Evolutionary conservation across 2,329 filamentous ascomycete genomes (phyloP).

Genomic region (Alternaria sp.): DNA sequence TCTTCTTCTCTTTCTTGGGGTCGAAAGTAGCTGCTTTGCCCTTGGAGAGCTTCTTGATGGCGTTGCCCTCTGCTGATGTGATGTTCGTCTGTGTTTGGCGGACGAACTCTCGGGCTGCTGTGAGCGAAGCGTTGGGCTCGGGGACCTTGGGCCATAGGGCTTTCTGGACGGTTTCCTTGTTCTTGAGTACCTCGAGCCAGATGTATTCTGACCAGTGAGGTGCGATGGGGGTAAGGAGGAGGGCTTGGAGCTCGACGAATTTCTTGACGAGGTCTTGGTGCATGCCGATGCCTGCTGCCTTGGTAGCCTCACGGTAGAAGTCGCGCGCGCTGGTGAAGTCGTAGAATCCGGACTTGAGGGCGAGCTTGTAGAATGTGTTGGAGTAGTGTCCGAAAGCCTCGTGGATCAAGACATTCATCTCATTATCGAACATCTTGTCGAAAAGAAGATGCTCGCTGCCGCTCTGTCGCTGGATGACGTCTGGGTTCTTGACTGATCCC

Average conservation of each 20-base stretch:
- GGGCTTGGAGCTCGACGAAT: constrained; percentile 85
- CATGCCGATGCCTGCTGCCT: constrained; percentile 80
- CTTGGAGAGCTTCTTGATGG: constrained; percentile 89
- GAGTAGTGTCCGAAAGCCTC: constrained; percentile 82
- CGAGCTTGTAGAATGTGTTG: constrained; percentile 49
- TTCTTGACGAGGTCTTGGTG: constrained; percentile 78
- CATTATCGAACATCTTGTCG: constrained; percentile 90
- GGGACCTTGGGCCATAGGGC: constrained; percentile 76
- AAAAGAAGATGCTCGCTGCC: constrained; percentile 76
- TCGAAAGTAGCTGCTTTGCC: constrained; percentile 87
- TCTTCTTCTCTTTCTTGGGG: constrained; percentile 88
- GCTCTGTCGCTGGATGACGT: constrained; percentile 70
- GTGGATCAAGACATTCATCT: constrained; percentile 82
- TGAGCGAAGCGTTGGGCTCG: constrained; percentile 69
- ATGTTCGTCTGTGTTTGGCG: constrained; percentile 76
- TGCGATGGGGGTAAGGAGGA: constrained; percentile 81
- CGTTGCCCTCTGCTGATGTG: constrained; percentile 80
- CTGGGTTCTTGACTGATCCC: constrained; percentile 55
- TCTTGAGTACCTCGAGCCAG: constrained; percentile 88
- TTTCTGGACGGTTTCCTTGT: constrained; percentile 76
- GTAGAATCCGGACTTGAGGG: constrained; percentile 71
- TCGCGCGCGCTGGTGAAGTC: constrained; percentile 89
- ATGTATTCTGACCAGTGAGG: constrained; percentile 96
- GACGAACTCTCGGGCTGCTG: constrained; percentile 83
- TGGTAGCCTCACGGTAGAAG: constrained; percentile 85